Percentiles rank a stretch among this genome's conserved stretches.
Conservation (phyloP, 2,329 filamentous ascomycete species). For the Nannizzia gypsea region DNA sequence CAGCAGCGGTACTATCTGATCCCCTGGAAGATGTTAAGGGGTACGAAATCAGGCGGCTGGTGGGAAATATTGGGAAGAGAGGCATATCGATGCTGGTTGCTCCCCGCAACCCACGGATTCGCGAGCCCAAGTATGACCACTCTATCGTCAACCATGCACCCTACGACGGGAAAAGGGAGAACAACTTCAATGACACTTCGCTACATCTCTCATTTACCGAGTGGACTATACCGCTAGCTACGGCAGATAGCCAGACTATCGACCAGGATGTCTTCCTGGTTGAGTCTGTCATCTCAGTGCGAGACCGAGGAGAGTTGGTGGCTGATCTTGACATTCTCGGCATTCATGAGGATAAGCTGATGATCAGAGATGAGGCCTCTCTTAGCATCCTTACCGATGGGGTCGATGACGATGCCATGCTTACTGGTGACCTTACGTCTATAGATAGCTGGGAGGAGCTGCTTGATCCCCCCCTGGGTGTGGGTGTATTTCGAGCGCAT, state of each 20-base stretch:
- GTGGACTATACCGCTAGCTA: conserved; percentile 12
- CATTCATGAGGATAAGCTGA: background rate
- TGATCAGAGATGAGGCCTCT: background rate
- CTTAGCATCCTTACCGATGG: too few relatives aligned
- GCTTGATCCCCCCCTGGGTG: conserved; percentile 8
- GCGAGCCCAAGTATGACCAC: background rate
- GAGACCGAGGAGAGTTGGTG: conserved; percentile 17
- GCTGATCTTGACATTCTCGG: conserved; percentile 16
- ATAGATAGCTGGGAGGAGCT: conserved; percentile 14
- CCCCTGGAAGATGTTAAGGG: conserved; percentile 43
- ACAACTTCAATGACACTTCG: conserved; percentile 15
- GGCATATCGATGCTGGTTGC: conserved; percentile 14
- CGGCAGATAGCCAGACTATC: conserved; percentile 8
- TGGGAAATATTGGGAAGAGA: conserved; percentile 15
- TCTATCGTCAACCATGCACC: conserved; percentile 12
- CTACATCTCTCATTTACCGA: conserved; percentile 19
- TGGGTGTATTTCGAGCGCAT: conserved; percentile 10
- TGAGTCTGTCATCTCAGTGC: conserved; percentile 14
- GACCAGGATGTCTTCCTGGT: conserved; percentile 15
- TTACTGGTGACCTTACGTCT: background rate
- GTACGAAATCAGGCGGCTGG: background rate
- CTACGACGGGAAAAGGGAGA: conserved; percentile 15
- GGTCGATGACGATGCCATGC: background rate
- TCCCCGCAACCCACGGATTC: conserved; percentile 10
- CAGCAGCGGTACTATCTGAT: conserved; percentile 85